Evolutionary conservation across 495 filamentous ascomycete genomes (phyloP).

Genomic region (Elaphomyces granulatus): DNA sequence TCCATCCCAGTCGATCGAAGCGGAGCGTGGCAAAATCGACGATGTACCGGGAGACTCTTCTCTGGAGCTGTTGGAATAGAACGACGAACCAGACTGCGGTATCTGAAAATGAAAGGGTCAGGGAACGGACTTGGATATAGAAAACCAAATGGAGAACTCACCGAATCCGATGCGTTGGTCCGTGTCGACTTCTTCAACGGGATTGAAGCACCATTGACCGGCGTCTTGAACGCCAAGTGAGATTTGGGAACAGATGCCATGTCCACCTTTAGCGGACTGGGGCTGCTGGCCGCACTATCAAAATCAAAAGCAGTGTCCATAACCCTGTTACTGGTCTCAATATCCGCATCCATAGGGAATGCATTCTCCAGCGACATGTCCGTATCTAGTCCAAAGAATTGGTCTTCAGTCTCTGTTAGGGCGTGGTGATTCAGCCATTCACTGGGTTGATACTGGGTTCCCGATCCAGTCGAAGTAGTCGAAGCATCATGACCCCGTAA

Average conservation of each 20-base stretch:
- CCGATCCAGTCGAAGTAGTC: constrained; percentile 28
- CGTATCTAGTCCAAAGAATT: constrained; percentile 26
- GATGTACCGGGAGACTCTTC: constrained; percentile 37
- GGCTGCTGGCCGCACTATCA: constrained; percentile 53
- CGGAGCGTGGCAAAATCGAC: constrained; percentile 23
- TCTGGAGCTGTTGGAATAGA: constrained; percentile 24
- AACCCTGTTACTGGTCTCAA: constrained; percentile 42
- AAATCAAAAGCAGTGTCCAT: constrained; percentile 59
- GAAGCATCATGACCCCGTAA: constrained; percentile 26
- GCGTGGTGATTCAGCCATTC: constrained; percentile 32
- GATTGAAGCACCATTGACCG: constrained; percentile 17
- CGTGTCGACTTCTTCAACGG: not conserved
- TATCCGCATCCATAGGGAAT: constrained; percentile 26
- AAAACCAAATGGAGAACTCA: constrained; percentile 2
- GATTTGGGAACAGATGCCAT: constrained; percentile 13
- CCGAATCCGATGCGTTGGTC: constrained; percentile 1
- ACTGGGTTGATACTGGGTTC: constrained; percentile 16
- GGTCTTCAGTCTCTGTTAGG: constrained; percentile 22
- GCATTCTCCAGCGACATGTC: constrained; percentile 19
- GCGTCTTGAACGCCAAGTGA: constrained; percentile 15
- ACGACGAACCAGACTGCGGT: constrained; percentile 16
- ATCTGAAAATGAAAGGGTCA: constrained; percentile 8
- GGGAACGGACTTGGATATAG: constrained; percentile 2
- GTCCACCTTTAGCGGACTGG: constrained; percentile 35
- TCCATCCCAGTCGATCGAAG: constrained; percentile 33